phyloP scores from a whole-genome alignment of 495 filamentous ascomycete species.

The Staphylotrichum longicolle region DNA sequence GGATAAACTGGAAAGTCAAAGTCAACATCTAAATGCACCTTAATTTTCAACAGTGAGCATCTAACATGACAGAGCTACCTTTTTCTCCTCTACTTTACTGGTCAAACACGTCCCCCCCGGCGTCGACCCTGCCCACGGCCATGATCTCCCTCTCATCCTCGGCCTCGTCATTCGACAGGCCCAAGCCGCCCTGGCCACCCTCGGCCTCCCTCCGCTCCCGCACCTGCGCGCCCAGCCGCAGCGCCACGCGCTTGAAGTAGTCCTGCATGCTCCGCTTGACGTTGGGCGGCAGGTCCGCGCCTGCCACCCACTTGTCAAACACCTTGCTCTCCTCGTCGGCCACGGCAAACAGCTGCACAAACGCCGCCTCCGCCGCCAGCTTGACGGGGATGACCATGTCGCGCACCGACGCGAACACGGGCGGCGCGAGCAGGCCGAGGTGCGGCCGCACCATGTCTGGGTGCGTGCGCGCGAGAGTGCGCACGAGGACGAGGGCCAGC shows the following conservation, averaged over 20 bases:
- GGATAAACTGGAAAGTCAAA: no score
- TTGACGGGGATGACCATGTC: conserved; percentile 96
- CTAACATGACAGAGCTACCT: no score
- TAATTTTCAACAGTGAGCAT: no score
- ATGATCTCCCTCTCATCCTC: conserved; percentile 95
- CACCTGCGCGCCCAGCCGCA: conserved; percentile 77
- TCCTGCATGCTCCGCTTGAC: conserved; percentile 90
- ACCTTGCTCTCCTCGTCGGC: conserved; percentile 80
- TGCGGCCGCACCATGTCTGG: conserved; percentile 77
- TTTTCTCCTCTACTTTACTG: conserved; percentile 12
- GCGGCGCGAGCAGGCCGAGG: conserved; percentile 69
- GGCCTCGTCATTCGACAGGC: conserved; percentile 78
- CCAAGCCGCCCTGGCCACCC: conserved; percentile 81
- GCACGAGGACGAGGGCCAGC: conserved; percentile 81
- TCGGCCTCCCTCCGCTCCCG: conserved; percentile 86
- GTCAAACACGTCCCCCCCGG: conserved; percentile 64
- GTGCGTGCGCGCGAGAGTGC: conserved; percentile 74
- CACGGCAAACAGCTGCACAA: conserved; percentile 89
- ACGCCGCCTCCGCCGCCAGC: conserved; percentile 89
- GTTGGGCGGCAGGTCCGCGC: conserved; percentile 56
- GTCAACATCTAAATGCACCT: no score
- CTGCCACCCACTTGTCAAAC: conserved; percentile 83
- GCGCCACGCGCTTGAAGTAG: conserved; percentile 91
- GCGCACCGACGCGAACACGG: conserved; percentile 85
- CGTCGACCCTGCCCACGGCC: conserved; percentile 89